Conservation (phyloP, 257 asterid species). For the Penstemon barbatus region DNA sequence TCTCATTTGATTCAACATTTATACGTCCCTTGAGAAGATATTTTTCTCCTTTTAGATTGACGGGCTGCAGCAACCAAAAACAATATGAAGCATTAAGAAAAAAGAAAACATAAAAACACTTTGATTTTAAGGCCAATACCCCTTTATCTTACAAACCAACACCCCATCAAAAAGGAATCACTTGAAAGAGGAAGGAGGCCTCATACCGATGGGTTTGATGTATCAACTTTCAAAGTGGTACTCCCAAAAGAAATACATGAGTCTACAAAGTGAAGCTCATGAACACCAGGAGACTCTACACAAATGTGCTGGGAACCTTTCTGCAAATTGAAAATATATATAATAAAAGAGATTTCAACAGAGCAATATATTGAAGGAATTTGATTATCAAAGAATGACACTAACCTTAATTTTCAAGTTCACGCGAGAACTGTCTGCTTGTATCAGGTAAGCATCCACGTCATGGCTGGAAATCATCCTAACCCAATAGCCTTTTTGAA, state of each 20-base stretch:
- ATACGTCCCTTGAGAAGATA: conserved; percentile 79
- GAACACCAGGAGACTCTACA: conserved; percentile 84
- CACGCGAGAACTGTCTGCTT: conserved; percentile 55
- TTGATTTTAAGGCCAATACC: not conserved
- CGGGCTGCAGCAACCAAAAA: conserved; percentile 61
- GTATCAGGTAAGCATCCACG: conserved; percentile 70
- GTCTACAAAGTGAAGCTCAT: conserved; percentile 77
- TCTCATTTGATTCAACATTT: conserved; percentile 49
- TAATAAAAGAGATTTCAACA: conserved; percentile 29
- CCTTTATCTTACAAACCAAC: conserved; percentile 16
- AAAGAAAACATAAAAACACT: conserved; percentile 16
- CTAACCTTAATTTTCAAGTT: conserved; percentile 76
- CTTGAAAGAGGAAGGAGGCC: conserved; percentile 22
- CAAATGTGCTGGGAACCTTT: conserved; percentile 78
- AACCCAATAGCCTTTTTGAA: conserved; percentile 88
- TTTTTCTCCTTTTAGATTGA: conserved; percentile 78
- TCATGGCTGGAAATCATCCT: conserved; percentile 78
- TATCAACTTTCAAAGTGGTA: conserved; percentile 61
- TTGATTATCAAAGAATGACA: conserved; percentile 22
- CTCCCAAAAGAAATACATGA: conserved; percentile 89
- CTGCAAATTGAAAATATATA: conserved; percentile 52
- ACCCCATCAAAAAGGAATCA: conserved; percentile 3
- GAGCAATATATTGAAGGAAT: conserved; percentile 14
- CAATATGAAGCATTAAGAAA: conserved; percentile 18
- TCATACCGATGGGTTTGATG: conserved; percentile 64